A percentile compares a stretch with the other conserved stretches of the same genome.
Evolutionary conservation across 2,329 filamentous ascomycete genomes (phyloP).

Genomic region (Xylariaceae sp.): DNA sequence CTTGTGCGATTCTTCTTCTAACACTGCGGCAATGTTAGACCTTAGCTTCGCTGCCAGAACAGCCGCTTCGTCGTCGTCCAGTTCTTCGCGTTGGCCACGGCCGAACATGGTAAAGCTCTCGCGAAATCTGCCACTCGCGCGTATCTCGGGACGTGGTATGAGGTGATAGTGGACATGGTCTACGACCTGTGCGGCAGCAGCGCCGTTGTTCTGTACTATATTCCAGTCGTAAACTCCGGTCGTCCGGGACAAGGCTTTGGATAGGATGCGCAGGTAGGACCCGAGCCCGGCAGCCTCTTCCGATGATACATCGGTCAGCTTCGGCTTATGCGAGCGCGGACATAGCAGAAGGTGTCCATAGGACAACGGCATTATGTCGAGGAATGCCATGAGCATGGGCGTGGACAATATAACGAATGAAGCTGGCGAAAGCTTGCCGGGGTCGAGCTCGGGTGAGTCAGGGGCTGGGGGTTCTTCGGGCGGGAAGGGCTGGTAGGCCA

Average conservation of each 20-base stretch:
- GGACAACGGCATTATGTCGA: conserved; percentile 88
- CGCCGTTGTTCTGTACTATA: conserved; percentile 92
- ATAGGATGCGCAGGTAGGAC: conserved; percentile 65
- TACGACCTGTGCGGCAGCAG: conserved; percentile 85
- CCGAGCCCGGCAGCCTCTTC: conserved; percentile 65
- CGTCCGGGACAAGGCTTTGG: conserved; percentile 62
- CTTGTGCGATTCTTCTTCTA: conserved; percentile 41
- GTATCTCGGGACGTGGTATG: conserved; percentile 74
- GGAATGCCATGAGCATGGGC: conserved; percentile 73
- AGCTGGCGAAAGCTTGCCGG: conserved; percentile 33
- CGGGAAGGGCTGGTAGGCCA: conserved; percentile 46
- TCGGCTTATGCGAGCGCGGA: conserved; percentile 71
- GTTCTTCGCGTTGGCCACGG: conserved; percentile 63
- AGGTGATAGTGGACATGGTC: conserved; percentile 93
- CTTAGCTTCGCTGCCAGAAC: conserved; percentile 55
- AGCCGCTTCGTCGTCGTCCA: conserved; percentile 70
- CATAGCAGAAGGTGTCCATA: conserved; percentile 79
- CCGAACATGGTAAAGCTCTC: conserved; percentile 82
- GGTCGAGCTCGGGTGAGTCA: conserved; percentile 31
- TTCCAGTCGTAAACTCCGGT: conserved; percentile 85
- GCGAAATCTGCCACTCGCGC: conserved; percentile 48
- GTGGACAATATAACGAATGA: conserved; percentile 73
- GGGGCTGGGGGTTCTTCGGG: conserved; percentile 41
- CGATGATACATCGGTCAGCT: conserved; percentile 65
- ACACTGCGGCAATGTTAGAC: conserved; percentile 44